phyloP scores from a whole-genome alignment of 2,329 filamentous ascomycete species.

The Pyricularia pennisetigena region DNA sequence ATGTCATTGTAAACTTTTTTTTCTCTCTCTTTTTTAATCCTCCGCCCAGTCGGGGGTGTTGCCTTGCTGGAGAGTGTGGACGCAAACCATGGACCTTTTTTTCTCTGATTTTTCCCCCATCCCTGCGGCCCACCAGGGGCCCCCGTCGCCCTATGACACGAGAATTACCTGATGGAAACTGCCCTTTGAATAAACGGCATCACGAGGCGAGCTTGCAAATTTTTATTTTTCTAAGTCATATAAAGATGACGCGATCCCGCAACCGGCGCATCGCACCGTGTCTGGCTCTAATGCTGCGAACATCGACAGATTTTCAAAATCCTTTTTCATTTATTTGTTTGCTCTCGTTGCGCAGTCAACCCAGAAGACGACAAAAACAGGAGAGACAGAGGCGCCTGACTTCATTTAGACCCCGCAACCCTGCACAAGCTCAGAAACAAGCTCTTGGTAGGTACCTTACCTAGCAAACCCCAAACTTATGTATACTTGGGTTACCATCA shows the following conservation, averaged over 20 bases:
- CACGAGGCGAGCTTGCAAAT: neutral
- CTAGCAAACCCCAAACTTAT: neutral
- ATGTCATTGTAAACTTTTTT: neutral
- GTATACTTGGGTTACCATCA: neutral
- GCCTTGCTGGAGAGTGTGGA: neutral
- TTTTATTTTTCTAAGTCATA: neutral
- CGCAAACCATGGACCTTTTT: neutral
- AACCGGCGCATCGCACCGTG: neutral
- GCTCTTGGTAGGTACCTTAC: neutral
- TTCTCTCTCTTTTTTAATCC: neutral
- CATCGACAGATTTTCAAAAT: neutral
- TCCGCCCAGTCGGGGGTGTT: neutral
- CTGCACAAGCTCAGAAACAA: neutral
- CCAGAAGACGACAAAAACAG: neutral
- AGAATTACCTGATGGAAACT: slow-evolving; percentile 1
- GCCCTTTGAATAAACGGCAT: neutral
- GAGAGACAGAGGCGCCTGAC: neutral
- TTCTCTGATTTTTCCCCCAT: neutral
- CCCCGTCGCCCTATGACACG: neutral
- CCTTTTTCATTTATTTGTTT: neutral
- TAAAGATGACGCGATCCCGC: neutral
- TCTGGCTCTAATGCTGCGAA: neutral
- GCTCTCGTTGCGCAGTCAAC: neutral
- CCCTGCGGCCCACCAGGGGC: neutral
- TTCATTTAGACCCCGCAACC: neutral